Base-by-base conservation (phyloP, 179 eudicot genomes). In the Gypsophila paniculata region DNA sequence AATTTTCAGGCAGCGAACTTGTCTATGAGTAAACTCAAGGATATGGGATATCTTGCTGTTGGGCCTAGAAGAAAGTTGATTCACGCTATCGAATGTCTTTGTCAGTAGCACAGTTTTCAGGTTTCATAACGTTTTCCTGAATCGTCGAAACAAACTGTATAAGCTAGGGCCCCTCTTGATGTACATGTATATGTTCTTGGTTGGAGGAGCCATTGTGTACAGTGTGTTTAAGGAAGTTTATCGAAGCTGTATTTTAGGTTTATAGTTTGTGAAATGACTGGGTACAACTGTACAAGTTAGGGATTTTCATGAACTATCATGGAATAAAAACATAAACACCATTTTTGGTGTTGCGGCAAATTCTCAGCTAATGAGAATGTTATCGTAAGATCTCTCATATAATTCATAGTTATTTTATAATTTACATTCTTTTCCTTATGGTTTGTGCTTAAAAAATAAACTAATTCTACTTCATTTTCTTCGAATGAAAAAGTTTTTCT, bases 31-130 rank as follows among this genome's bases (percentile, higher is more conserved):
- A 90, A 94, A 78, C 91, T 94, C 34, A 92, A 92, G 84, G 95
- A 90, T 69, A 94, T 94, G 99, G 99, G 97, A 72, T 86, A 81
- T 48, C 63, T 65, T 69, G 95, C 95, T 62, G 97, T 94, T 55
- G 99, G 99, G 21, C 99, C 97, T 6, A 82, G 99, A 65, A 84
- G 99, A 79, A 94, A 94, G 82, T 79, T 94, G 79, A 90, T 94
- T 79, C 99, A 94, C 72, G 95, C 99, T 15, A 84, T 94, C 14
- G 96, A 92, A 70, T 90, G 95, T 85, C 83, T 84, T 26, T 87
- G 91, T 51, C 60, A 82, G 69, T 89, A 86, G 29, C 69, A 69
- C 25, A 80, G 82, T 77, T 85, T 79, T 70, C 48, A 71, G 74
- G 75, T 74, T 52, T 60, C 14, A 10, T 53, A 77, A 63, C 46